phyloP scores from a whole-genome alignment of 192 early-diverging fungal genomes.

The Coemansia interrupta region DNA sequence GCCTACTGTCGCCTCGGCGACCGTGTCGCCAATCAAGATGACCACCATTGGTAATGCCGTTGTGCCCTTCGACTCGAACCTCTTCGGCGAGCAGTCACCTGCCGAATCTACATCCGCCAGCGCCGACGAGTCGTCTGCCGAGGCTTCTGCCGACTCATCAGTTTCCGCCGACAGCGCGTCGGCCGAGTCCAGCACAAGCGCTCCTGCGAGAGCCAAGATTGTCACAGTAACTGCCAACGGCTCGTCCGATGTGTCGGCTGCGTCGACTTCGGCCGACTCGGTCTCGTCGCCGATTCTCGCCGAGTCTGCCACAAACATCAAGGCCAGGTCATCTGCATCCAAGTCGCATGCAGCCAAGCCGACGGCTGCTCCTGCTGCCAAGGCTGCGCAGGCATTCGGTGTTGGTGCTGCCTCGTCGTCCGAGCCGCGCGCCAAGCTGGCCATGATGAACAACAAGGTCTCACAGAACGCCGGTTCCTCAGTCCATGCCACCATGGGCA shows the following conservation, averaged over 20 bases:
- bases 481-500: neutral
- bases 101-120: neutral
- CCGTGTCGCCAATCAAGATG: conserved; percentile 22
- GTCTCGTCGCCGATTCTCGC: conserved; percentile 23
- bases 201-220: neutral
- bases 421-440: conserved; percentile 7
- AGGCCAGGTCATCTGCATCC: conserved; percentile 1
- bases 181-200: neutral
- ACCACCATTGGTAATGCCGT: conserved; percentile 43
- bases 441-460: conserved; percentile 41
- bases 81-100: conserved; percentile 21
- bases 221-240: neutral
- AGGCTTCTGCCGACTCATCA: neutral
- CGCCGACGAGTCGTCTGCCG: neutral
- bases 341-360: conserved; percentile 9
- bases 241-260: neutral
- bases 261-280: conserved; percentile 1
- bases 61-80: conserved; percentile 35
- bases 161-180: neutral
- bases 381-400: conserved; percentile 1
- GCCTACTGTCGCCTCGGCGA: neutral
- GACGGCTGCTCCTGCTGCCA: conserved; percentile 5
- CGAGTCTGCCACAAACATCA: conserved; percentile 12
- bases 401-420: conserved; percentile 5
- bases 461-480: conserved; percentile 15